These are phyloP conservation scores for Xeromyces bisporus DNA, from an alignment of 495 filamentous ascomycete species.

Conservation along the genomic window DNA sequence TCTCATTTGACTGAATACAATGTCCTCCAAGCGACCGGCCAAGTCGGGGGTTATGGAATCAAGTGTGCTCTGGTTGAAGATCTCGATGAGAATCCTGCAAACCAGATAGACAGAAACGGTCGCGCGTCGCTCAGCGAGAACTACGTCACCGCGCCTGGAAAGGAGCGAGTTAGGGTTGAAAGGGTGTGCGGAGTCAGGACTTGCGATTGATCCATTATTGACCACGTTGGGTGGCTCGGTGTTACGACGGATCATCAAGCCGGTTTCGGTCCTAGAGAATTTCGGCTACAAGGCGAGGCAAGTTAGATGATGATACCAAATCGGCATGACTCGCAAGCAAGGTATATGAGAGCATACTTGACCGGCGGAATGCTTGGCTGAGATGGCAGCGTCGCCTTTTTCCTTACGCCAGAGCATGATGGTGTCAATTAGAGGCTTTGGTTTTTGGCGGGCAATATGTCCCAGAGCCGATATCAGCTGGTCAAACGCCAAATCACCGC, in stretches of 20 bases:
- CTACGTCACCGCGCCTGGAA: constrained; percentile 48
- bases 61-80: constrained; percentile 76
- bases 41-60: constrained; percentile 69
- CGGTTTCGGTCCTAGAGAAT: constrained; percentile 15
- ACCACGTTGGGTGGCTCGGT: constrained; percentile 32
- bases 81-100: constrained; percentile 83
- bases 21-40: constrained; percentile 78
- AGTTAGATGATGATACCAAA: not conserved
- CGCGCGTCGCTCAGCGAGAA: constrained; percentile 68
- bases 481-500: constrained; percentile 81
- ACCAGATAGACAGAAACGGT: constrained; percentile 89
- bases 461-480: constrained; percentile 86
- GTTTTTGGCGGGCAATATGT: constrained; percentile 83
- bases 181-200: constrained; percentile 12
- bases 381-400: constrained; percentile 71
- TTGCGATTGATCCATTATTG: constrained; percentile 9
- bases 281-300: constrained; percentile 12
- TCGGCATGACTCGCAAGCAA: not conserved
- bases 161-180: constrained; percentile 20
- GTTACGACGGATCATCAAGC: constrained; percentile 31
- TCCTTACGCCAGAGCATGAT: constrained; percentile 95
- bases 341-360: constrained; percentile 27
- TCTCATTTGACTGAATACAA: constrained; percentile 85
- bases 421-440: constrained; percentile 87
- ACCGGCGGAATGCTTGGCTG: constrained; percentile 42